Percentiles rank a stretch among this genome's conserved stretches.
These are phyloP conservation scores for Beauveria sp. DNA, from an alignment of 2,329 filamentous ascomycete species.

Conservation along the genomic window DNA sequence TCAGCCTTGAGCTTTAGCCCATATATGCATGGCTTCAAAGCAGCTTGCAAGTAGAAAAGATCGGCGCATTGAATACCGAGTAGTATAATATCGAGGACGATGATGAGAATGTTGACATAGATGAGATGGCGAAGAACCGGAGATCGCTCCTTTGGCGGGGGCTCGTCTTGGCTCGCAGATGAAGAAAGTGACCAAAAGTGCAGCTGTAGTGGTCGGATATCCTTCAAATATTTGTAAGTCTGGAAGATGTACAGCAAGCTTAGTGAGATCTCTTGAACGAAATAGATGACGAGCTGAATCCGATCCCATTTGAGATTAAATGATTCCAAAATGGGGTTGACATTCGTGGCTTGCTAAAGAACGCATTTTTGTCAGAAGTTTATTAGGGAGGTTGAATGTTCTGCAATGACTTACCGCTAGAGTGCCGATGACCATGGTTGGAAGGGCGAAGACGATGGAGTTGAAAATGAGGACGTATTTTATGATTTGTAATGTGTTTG, in stretches of 20 bases:
- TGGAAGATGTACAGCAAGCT: slow-evolving; percentile 39
- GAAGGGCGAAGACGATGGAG: slow-evolving; percentile 41
- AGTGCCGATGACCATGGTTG: slow-evolving; percentile 45
- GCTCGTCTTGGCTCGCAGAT: slow-evolving; percentile 32
- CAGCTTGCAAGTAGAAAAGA: slow-evolving; percentile 28
- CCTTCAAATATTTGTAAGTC: slow-evolving; percentile 12
- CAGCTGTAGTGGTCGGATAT: slow-evolving; percentile 2
- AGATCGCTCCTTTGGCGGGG: slow-evolving; percentile 13
- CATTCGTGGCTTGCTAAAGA: slow-evolving; percentile 21
- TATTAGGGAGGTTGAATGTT: neutral
- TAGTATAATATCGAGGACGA: slow-evolving; percentile 37
- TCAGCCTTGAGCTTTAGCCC: slow-evolving; percentile 34
- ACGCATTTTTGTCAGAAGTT: neutral
- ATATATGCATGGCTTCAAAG: slow-evolving; percentile 31
- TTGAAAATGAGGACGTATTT: slow-evolving; percentile 49
- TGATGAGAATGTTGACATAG: slow-evolving; percentile 37
- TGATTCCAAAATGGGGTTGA: slow-evolving; percentile 16
- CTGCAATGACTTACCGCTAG: slow-evolving; percentile 31
- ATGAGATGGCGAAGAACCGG: slow-evolving; percentile 30
- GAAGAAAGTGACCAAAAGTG: slow-evolving; percentile 33
- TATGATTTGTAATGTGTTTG: slow-evolving; percentile 36
- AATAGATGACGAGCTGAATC: slow-evolving; percentile 45
- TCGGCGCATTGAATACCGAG: slow-evolving; percentile 29
- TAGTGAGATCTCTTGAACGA: slow-evolving; percentile 42
- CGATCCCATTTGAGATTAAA: slow-evolving; percentile 38